These are phyloP conservation scores for Afroboletus lepidellus DNA, from an alignment of 1,284 basidiomycete genomes.

Conservation along the genomic window DNA sequence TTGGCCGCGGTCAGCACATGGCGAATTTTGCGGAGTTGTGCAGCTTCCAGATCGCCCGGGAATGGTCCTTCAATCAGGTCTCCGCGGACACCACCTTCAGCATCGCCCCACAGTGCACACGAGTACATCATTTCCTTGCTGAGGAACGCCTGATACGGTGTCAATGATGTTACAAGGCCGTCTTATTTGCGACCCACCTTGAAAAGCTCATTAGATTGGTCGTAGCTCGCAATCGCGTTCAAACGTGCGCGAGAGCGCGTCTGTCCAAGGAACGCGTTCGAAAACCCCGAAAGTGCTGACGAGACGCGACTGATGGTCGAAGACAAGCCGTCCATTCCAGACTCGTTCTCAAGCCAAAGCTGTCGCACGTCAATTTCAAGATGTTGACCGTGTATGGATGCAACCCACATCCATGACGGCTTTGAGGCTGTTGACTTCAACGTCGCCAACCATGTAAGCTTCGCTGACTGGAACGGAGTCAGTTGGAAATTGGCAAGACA, in stretches of 20 bases:
- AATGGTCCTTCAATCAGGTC: slow-evolving; percentile 53
- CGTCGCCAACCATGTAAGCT: slow-evolving; percentile 83
- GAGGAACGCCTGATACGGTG: slow-evolving; percentile 62
- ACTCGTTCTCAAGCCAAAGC: slow-evolving; percentile 84
- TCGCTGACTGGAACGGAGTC: slow-evolving; percentile 66
- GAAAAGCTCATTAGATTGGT: slow-evolving; percentile 82
- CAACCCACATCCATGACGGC: slow-evolving; percentile 72
- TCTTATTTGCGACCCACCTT: slow-evolving; percentile 42
- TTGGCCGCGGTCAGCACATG: slow-evolving; percentile 76
- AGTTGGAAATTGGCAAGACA: slow-evolving; percentile 14
- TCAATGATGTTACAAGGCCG: slow-evolving; percentile 30
- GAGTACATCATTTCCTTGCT: slow-evolving; percentile 93
- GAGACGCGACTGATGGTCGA: slow-evolving; percentile 65
- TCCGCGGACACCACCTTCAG: slow-evolving; percentile 70
- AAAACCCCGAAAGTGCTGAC: slow-evolving; percentile 67
- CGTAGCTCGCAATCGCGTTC: slow-evolving; percentile 88
- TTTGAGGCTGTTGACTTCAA: slow-evolving; percentile 71
- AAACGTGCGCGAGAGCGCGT: slow-evolving; percentile 73
- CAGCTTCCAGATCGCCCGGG: slow-evolving; percentile 72
- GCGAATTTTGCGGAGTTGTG: slow-evolving; percentile 79
- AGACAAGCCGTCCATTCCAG: slow-evolving; percentile 63
- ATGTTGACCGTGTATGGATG: slow-evolving; percentile 12
- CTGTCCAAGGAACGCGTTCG: slow-evolving; percentile 81
- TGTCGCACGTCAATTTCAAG: slow-evolving; percentile 33
- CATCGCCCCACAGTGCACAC: slow-evolving; percentile 75